Base-by-base conservation (phyloP, 768 basidiomycete genomes). In the Chlorophyllum brunneum region DNA sequence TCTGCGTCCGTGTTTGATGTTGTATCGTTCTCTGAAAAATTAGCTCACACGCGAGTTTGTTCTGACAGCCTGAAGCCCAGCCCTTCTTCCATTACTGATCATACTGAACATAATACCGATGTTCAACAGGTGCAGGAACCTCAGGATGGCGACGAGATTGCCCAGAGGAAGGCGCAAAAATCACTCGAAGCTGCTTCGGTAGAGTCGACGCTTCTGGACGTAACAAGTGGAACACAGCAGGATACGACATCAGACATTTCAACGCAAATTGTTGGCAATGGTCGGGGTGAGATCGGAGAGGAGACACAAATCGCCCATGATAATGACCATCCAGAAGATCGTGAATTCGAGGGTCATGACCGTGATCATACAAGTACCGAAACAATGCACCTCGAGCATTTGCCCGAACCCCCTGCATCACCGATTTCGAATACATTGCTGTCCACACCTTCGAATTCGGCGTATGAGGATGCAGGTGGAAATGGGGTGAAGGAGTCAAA, bases 361-460 rank as follows among this genome's bases (percentile, higher is more conserved):
- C 56, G 59, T 16, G 36, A 38, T 16, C 41, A 33, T 16, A 48
- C 55, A 40, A 62, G 59, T 27, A 34, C 52, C 15, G 65, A 63
- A 29, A 39, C 58, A 13, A 52, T 59, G 10, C 67, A 67, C 48
- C 63, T 65, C 50, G 79, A 81, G 42, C 77, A 82, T 59, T 65
- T 80, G 5, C 76, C 79, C 6, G 84, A 85, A 59, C 81, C 81
- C 24, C 81, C 82, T 26, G 73, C 75, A 16, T 85, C 82, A 4
- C 80, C 78, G 7, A 63, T 74, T 16, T 79, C 80, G 9, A 79
- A 79, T 54, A 79, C 77, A 0, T 61, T 79, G 26, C 58, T 66
- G 18, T 73, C 72, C 4, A 67, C 65, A 15, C 65, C 74, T 8
- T 74, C 75, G 5, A 68, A 68, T 34, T 70, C 74, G 15, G 67